Base-by-base conservation (phyloP, 306 rosid genomes). In the Quercus agrifolia region DNA sequence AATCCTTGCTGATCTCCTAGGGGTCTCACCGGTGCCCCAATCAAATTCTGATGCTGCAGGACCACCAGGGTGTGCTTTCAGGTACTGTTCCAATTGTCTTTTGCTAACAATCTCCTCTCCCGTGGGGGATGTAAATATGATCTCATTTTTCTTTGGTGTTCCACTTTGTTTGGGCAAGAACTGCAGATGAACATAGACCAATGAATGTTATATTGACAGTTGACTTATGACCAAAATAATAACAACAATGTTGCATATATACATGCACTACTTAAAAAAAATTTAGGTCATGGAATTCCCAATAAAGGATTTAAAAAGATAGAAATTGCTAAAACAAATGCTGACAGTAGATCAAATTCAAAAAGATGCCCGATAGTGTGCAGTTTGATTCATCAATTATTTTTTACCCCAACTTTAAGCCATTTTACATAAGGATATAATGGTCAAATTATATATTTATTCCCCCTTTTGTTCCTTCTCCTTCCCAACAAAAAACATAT, bases 1-100 rank as follows among this genome's bases (percentile, higher is more conserved):
- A 78, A 95, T 92, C 81, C 99, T 92, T 15, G 99, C 86, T 18
- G 99, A 95, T 81, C 99, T 89, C 83, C 99, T 89, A 5, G 97
- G 99, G 64, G 97, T 90, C 92, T 95, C 99, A 64, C 99, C 99
- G 46, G 97, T 89, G 19, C 99, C 96, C 99, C 99, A 95, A 76
- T 95, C 97, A 81, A 95, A 95, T 77, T 92, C 97, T 12, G 92
- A 86, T 70, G 61, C 85, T 74, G 88, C 87, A 13, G 99, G 97
- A 63, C 95, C 90, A 79, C 92, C 98, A 1, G 97, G 91, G 76
- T 95, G 90, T 71, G 97, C 91, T 87, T 92, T 95, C 93, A 95
- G 87, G 79, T 90, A 95, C 83, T 88, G 94, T 71, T 92, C 99
- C 89, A 95, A 86, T 87, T 88, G 93, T 83, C 82, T 95, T 80